Evolutionary conservation across 495 filamentous ascomycete species (phyloP).

Genomic region (Cercophora newfieldiana): DNA sequence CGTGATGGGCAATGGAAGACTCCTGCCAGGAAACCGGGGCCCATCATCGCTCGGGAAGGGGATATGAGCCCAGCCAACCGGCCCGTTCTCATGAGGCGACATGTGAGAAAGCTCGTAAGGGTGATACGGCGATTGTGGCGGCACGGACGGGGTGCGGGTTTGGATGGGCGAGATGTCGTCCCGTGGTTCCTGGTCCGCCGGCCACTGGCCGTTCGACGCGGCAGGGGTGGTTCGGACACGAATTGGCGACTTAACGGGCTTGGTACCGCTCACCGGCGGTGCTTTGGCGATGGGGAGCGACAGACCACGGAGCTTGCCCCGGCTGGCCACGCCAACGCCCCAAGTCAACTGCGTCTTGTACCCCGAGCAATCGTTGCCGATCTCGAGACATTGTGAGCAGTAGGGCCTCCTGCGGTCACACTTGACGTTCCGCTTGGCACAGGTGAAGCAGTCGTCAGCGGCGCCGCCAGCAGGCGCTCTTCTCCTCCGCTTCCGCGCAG

Average conservation of each 20-base stretch:
- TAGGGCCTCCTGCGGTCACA: slow-evolving; percentile 94
- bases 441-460: slow-evolving; percentile 94
- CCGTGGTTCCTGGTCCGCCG: slow-evolving; percentile 36
- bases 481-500: slow-evolving; percentile 76
- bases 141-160: slow-evolving; percentile 24
- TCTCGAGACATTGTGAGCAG: slow-evolving; percentile 90
- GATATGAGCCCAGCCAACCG: slow-evolving; percentile 37
- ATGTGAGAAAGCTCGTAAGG: slow-evolving; percentile 41
- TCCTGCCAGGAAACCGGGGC: slow-evolving; percentile 25
- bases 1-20: slow-evolving; percentile 26
- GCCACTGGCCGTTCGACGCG: slow-evolving; percentile 41
- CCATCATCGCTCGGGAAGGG: slow-evolving; percentile 32
- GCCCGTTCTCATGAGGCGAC: slow-evolving; percentile 38
- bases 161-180: slow-evolving; percentile 34
- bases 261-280: slow-evolving; percentile 53
- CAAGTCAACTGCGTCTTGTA: slow-evolving; percentile 98
- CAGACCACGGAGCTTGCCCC: slow-evolving; percentile 89
- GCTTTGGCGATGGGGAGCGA: slow-evolving; percentile 80
- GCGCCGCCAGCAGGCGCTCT: slow-evolving; percentile 87
- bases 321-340: slow-evolving; percentile 95
- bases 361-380: slow-evolving; percentile 89
- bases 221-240: slow-evolving; percentile 41
- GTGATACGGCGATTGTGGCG: slow-evolving; percentile 37
- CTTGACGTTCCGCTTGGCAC: slow-evolving; percentile 74
- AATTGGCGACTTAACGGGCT: slow-evolving; percentile 44